These are phyloP conservation scores for Colletotrichum tamarilloi DNA, from an alignment of 2,329 filamentous ascomycete species.

Conservation along the genomic window DNA sequence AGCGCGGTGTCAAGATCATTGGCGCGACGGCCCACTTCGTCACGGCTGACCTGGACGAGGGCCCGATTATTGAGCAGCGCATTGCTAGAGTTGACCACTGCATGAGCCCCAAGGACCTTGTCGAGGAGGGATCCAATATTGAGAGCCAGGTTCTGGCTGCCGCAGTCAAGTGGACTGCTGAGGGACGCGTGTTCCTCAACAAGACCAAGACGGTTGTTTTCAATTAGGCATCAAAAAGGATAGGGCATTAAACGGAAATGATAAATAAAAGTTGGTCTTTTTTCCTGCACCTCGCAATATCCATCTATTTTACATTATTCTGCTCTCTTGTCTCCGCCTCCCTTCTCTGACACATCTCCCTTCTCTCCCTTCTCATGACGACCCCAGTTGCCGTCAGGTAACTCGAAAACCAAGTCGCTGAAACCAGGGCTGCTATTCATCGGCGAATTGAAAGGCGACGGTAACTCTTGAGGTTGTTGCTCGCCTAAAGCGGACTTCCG, in stretches of 20 bases:
- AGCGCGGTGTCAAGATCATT: slow-evolving; percentile 89
- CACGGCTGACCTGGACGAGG: slow-evolving; percentile 86
- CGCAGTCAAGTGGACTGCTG: slow-evolving; percentile 86
- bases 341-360: no score
- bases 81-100: slow-evolving; percentile 81
- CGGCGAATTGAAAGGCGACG: neutral
- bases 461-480: neutral
- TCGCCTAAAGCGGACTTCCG: neutral
- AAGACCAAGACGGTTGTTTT: slow-evolving; percentile 86
- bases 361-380: neutral
- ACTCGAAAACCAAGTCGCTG: neutral
- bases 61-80: slow-evolving; percentile 89
- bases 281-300: neutral
- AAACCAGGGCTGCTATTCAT: neutral
- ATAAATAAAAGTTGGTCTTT: slow-evolving; percentile 15
- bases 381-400: neutral
- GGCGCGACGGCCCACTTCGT: slow-evolving; percentile 89
- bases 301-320: neutral
- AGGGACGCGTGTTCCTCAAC: slow-evolving; percentile 82
- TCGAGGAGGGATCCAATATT: slow-evolving; percentile 84
- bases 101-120: slow-evolving; percentile 80
- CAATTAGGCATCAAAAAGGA: slow-evolving; percentile 46
- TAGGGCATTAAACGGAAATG: neutral
- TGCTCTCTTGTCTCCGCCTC: neutral
- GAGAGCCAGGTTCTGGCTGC: slow-evolving; percentile 86